Percentiles rank a stretch among this genome's conserved stretches.
Conservation (phyloP, 1,139 yeast species). For the Pichia sp. region DNA sequence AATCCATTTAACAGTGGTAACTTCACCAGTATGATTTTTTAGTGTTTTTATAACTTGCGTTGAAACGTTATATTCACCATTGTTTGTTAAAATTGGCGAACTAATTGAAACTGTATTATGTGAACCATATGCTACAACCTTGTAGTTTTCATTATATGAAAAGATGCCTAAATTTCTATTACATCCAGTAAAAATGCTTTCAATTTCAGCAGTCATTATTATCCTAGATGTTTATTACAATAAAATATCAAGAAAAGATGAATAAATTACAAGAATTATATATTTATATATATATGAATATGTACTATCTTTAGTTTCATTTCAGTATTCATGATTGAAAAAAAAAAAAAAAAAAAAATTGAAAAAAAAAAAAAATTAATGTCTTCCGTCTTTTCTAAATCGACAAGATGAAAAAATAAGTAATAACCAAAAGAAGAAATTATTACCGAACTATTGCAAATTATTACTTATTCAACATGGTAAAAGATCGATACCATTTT, state of each 20-base stretch:
- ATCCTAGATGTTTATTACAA: neutral
- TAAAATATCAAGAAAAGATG: neutral
- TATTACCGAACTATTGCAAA: no score
- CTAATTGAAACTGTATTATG: conserved; percentile 68
- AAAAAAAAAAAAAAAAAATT: no score
- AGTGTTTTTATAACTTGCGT: conserved; percentile 51
- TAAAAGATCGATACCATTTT: conserved; percentile 42
- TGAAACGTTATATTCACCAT: conserved; percentile 18
- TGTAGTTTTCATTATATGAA: conserved; percentile 40
- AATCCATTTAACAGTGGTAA: conserved; percentile 55
- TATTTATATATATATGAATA: no score
- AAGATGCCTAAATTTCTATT: conserved; percentile 67
- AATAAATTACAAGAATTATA: neutral
- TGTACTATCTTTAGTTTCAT: no score
- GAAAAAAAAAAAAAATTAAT: no score
- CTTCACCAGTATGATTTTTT: conserved; percentile 52
- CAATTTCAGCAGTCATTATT: conserved; percentile 22
- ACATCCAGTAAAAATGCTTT: conserved; percentile 72
- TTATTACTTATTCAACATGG: conserved; percentile 31
- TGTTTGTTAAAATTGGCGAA: conserved; percentile 39
- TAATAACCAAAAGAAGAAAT: no score
- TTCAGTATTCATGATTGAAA: no score
- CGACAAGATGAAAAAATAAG: no score
- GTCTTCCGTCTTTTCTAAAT: no score
- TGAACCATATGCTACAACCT: conserved; percentile 71